Percentiles rank a stretch among this genome's conserved stretches.
Conservation (phyloP, 2,329 filamentous ascomycete species). For the Fusarium sp. region DNA sequence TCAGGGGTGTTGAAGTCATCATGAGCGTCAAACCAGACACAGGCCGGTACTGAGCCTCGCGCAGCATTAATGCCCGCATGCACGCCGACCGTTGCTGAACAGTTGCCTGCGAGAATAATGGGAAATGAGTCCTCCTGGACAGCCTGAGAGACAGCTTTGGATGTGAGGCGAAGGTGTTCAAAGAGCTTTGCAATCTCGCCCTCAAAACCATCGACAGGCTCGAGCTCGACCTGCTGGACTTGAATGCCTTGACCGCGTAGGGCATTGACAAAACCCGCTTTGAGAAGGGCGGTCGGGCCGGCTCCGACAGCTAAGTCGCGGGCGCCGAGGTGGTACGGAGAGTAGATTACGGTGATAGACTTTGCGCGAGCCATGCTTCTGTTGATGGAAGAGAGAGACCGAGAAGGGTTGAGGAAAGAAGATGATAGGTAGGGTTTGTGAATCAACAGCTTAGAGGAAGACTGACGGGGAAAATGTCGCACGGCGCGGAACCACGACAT, state of each 20-base stretch:
- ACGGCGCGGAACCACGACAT: no score
- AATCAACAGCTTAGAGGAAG: no score
- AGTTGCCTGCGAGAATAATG: constrained; percentile 9
- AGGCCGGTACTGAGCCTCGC: constrained; percentile 40
- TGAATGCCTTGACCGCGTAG: constrained; percentile 2
- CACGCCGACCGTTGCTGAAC: constrained; percentile 8
- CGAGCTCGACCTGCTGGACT: background rate
- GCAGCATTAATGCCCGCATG: constrained; percentile 47
- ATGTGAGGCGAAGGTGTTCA: background rate
- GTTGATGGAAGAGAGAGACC: no score
- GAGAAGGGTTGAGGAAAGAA: no score
- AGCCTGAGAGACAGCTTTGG: background rate
- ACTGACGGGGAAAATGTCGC: no score
- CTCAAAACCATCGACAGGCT: background rate
- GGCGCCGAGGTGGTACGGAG: background rate
- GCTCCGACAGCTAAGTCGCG: background rate
- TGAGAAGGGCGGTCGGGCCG: background rate
- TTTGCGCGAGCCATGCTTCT: background rate
- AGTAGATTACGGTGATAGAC: background rate
- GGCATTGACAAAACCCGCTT: background rate
- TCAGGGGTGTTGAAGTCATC: constrained; percentile 53
- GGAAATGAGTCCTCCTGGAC: background rate
- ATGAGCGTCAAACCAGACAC: constrained; percentile 58
- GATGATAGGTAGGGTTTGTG: no score
- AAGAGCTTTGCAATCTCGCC: constrained; percentile 15